Evolutionary conservation across 495 filamentous ascomycete genomes (phyloP).

Genomic region (Neurospora sp.): DNA sequence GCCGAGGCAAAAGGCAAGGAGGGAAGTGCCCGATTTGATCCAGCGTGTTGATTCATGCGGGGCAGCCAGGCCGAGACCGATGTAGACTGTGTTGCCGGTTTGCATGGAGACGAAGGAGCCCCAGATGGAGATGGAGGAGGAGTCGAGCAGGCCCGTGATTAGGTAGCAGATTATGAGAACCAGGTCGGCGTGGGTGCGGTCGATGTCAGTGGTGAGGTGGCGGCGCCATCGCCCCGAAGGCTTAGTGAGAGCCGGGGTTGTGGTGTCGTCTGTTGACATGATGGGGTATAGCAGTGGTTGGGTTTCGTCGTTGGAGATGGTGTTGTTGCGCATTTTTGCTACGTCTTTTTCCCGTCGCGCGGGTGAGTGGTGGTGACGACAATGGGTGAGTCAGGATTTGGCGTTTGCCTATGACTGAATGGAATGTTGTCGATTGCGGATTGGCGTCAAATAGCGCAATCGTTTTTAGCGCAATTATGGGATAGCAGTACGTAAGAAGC

Average conservation of each 20-base stretch:
- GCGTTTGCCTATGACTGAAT: background rate
- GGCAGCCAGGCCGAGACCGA: slow-evolving; percentile 53
- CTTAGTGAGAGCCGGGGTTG: background rate
- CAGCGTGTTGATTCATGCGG: slow-evolving; percentile 46
- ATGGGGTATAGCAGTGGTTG: background rate
- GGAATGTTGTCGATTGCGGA: background rate
- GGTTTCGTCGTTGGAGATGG: background rate
- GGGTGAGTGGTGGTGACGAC: background rate
- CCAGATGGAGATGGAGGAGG: slow-evolving; percentile 61
- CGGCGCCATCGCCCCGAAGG: slow-evolving; percentile 18
- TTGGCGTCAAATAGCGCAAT: no score
- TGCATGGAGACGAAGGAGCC: slow-evolving; percentile 74
- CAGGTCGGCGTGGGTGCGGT: slow-evolving; percentile 46
- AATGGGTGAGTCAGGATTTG: background rate
- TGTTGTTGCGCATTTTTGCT: background rate
- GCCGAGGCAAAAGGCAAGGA: slow-evolving; percentile 57
- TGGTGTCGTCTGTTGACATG: background rate
- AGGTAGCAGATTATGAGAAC: slow-evolving; percentile 57
- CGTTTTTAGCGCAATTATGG: background rate
- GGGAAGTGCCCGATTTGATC: slow-evolving; percentile 56
- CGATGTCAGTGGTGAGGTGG: slow-evolving; percentile 40
- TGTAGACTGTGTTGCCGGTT: slow-evolving; percentile 68
- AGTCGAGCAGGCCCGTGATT: slow-evolving; percentile 66
- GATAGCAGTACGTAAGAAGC: background rate
- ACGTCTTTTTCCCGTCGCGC: background rate